Evolutionary conservation across 1,139 yeast species (phyloP).

Genomic region (Geotrichum aggregatum): DNA sequence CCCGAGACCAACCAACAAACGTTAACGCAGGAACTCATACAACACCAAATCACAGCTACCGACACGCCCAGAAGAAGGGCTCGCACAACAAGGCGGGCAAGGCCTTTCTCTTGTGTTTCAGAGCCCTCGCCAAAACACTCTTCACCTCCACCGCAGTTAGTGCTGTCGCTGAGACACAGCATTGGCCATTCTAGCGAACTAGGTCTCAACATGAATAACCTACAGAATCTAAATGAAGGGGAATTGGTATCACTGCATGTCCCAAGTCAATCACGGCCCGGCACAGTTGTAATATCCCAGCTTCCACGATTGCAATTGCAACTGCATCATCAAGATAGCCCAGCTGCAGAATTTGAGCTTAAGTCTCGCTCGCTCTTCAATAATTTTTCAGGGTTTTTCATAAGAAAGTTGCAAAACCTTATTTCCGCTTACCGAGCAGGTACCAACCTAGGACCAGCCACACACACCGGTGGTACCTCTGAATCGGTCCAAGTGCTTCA

Average conservation of each 20-base stretch:
- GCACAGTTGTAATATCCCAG: too few relatives aligned
- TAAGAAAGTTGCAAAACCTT: neutral
- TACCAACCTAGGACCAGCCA: neutral
- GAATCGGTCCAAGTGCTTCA: too few relatives aligned
- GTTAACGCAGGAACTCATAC: slow-evolving; percentile 4
- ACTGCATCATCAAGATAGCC: too few relatives aligned
- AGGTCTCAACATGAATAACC: neutral
- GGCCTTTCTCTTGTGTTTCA: neutral
- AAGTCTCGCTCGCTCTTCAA: neutral
- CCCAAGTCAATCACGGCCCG: too few relatives aligned
- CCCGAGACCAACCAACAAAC: neutral
- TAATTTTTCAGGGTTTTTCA: slow-evolving; percentile 5
- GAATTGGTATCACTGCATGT: too few relatives aligned
- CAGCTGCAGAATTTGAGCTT: neutral
- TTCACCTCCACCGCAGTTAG: neutral
- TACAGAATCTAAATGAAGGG: too few relatives aligned
- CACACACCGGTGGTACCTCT: neutral
- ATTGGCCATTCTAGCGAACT: slow-evolving; percentile 10
- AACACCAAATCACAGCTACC: neutral
- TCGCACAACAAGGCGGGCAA: neutral
- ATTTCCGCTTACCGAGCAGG: too few relatives aligned
- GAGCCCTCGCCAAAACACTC: neutral
- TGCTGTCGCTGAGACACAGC: slow-evolving; percentile 9
- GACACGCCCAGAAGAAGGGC: neutral
- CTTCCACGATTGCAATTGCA: too few relatives aligned